These are phyloP conservation scores for Ustilago hordei DNA, from an alignment of 1,284 basidiomycete species.

Conservation along the genomic window DNA sequence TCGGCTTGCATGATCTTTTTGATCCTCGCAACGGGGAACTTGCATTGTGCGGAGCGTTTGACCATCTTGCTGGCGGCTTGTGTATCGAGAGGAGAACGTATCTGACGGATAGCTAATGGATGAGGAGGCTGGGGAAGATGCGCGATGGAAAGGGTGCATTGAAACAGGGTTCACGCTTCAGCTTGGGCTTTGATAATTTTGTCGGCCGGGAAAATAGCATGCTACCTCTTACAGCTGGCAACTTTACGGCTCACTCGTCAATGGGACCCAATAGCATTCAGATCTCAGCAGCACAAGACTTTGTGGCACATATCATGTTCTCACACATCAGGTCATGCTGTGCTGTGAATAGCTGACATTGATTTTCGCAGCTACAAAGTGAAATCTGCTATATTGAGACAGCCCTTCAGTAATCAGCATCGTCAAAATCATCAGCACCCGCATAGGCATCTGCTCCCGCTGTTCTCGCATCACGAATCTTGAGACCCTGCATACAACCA, in stretches of 20 bases:
- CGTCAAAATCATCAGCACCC: conserved; percentile 36
- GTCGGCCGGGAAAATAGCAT: conserved; percentile 20
- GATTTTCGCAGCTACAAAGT: not conserved
- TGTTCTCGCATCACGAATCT: conserved; percentile 26
- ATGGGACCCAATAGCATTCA: not conserved
- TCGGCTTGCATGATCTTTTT: conserved; percentile 99
- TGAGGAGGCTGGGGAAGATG: not conserved
- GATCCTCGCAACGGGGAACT: conserved; percentile 79
- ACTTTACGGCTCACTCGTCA: not conserved
- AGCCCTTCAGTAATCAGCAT: conserved; percentile 27
- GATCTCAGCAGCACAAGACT: not conserved
- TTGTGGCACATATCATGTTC: not conserved
- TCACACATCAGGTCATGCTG: not conserved
- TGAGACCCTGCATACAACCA: conserved; percentile 4
- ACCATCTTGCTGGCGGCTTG: conserved; percentile 55
- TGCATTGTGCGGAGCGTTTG: conserved; percentile 60
- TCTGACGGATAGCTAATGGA: not conserved
- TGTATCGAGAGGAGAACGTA: not conserved
- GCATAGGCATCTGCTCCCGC: conserved; percentile 21
- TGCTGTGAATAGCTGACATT: not conserved
- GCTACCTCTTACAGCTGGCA: not conserved
- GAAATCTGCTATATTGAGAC: not conserved
- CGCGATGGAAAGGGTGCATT: not conserved
- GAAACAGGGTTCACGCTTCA: conserved; percentile 10
- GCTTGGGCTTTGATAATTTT: not conserved